A percentile compares a stretch with the other conserved stretches of the same genome.
phyloP scores from a whole-genome alignment of 176 grass and related monocot species.

The Cymbopogon citratus region DNA sequence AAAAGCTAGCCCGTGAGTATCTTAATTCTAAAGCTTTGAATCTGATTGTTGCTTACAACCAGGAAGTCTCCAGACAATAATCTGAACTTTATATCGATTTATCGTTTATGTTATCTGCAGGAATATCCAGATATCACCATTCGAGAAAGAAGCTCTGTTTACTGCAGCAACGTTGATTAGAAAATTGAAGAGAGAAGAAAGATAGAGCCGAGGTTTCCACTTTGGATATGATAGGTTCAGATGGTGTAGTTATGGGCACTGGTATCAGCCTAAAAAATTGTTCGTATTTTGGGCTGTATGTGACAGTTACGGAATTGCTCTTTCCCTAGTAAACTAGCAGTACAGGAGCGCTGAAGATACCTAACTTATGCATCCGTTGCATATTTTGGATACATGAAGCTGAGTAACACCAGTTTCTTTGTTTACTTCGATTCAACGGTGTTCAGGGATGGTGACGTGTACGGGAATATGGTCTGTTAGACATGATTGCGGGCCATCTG shows the following conservation, averaged over 20 bases:
- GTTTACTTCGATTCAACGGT: neutral
- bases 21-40: constrained; percentile 4
- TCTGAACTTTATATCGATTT: neutral
- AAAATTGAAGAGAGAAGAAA: constrained; percentile 21
- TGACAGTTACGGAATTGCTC: neutral
- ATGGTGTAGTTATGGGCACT: neutral
- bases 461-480: neutral
- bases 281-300: neutral
- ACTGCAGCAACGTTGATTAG: constrained; percentile 46
- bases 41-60: constrained; percentile 16
- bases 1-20: constrained; percentile 47
- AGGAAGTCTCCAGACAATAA: neutral
- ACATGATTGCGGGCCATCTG: neutral
- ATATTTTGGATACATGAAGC: neutral
- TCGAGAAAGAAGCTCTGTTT: constrained; percentile 77
- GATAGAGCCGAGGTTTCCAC: neutral
- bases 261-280: neutral
- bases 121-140: constrained; percentile 46
- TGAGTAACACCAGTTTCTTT: neutral
- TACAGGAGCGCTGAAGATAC: neutral
- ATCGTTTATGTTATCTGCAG: constrained; percentile 27
- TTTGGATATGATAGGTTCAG: neutral
- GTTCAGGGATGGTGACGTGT: neutral
- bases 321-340: neutral
- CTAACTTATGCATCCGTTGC: neutral